A percentile compares a stretch with the other conserved stretches of the same genome.
Evolutionary conservation across 257 asterid genomes (phyloP).

Genomic region (Scutellaria baicalensis): DNA sequence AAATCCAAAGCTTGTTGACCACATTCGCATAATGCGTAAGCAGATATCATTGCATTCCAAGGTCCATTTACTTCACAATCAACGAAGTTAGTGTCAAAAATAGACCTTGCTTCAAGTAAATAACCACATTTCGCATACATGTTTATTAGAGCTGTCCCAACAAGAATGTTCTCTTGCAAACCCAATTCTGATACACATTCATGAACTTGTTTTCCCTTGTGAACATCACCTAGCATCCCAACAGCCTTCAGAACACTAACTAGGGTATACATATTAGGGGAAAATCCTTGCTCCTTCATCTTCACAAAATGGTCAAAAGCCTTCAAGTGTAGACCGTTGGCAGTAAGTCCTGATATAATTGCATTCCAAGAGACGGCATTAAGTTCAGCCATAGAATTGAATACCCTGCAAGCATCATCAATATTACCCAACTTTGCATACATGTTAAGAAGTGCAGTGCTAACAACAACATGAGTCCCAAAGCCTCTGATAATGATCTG

Average conservation of each 20-base stretch:
- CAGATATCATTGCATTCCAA: conserved; percentile 57
- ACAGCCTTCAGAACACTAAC: conserved; percentile 44
- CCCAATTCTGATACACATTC: conserved; percentile 25
- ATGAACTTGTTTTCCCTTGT: conserved; percentile 38
- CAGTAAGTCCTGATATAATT: conserved; percentile 49
- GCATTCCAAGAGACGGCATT: conserved; percentile 53
- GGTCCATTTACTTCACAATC: conserved; percentile 34
- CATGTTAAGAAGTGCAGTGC: conserved; percentile 47
- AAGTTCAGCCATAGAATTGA: conserved; percentile 34
- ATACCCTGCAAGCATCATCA: conserved; percentile 32
- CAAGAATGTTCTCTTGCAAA: conserved; percentile 30
- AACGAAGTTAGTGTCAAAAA: conserved; percentile 22
- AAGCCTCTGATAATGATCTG: conserved; percentile 43
- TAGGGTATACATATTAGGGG: conserved; percentile 32
- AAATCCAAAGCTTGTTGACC: conserved; percentile 34
- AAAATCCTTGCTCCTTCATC: conserved; percentile 38
- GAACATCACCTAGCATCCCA: conserved; percentile 35
- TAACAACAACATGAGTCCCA: conserved; percentile 32
- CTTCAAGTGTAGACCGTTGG: conserved; percentile 37
- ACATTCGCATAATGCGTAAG: conserved; percentile 20
- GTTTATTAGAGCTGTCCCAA: conserved; percentile 47
- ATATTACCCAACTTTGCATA: conserved; percentile 36
- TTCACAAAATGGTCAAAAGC: conserved; percentile 33
- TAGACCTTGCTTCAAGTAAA: conserved; percentile 34
- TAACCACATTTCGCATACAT: conserved; percentile 46